A percentile compares a stretch with the other conserved stretches of the same genome.
phyloP scores from a whole-genome alignment of 345 rosid genomes.

The Nasturtium officinale region DNA sequence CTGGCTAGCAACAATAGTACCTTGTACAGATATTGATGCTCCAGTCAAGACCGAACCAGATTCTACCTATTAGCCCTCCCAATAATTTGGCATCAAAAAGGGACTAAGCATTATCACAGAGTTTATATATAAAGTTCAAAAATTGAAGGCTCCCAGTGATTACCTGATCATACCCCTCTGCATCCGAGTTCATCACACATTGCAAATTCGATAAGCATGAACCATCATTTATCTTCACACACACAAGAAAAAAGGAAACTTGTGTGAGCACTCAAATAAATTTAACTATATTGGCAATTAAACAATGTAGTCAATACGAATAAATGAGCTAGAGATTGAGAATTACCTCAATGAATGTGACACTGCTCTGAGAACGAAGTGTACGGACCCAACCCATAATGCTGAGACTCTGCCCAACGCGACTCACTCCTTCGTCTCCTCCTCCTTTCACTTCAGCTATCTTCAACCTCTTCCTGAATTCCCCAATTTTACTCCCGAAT shows the following conservation, averaged over 20 bases:
- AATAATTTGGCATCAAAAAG: background rate
- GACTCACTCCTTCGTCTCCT: slow-evolving; percentile 59
- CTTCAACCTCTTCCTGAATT: slow-evolving; percentile 72
- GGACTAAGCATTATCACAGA: background rate
- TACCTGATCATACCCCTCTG: slow-evolving; percentile 94
- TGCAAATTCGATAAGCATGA: slow-evolving; percentile 95
- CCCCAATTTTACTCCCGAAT: slow-evolving; percentile 48
- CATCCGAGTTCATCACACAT: slow-evolving; percentile 82
- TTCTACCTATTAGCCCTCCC: slow-evolving; percentile 52
- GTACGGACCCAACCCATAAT: slow-evolving; percentile 94
- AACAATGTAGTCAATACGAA: background rate
- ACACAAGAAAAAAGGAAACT: background rate
- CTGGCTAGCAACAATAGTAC: slow-evolving; percentile 80
- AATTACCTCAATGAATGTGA: slow-evolving; percentile 81
- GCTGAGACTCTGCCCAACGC: slow-evolving; percentile 63
- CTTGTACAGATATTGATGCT: slow-evolving; percentile 83
- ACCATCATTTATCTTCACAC: slow-evolving; percentile 79
- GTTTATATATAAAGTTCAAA: background rate
- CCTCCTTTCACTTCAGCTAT: slow-evolving; percentile 82
- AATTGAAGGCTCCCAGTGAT: background rate
- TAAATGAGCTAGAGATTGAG: background rate
- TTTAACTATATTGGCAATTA: background rate
- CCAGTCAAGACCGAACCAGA: slow-evolving; percentile 82
- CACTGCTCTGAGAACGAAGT: slow-evolving; percentile 81
- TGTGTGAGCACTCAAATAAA: background rate